Evolutionary conservation across 805 yeast genomes (phyloP).

Genomic region (Candida vaughaniae): DNA sequence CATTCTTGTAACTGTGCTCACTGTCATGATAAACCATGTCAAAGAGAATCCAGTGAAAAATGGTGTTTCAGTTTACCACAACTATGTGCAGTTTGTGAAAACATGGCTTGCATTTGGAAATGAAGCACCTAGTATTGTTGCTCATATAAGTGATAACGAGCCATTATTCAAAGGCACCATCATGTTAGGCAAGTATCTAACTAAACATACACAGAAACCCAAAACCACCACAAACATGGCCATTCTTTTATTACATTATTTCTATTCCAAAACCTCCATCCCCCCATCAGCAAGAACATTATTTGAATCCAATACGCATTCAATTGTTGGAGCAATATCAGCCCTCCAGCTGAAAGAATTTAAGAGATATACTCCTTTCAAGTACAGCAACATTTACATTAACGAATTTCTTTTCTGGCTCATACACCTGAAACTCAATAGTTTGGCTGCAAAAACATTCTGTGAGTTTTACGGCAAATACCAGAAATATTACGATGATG

Average conservation of each 20-base stretch:
- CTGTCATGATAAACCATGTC: constrained; percentile 11
- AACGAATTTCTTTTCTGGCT: constrained; percentile 13
- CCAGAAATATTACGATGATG: constrained; percentile 6
- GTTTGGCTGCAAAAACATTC: constrained; percentile 3
- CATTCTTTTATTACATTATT: background rate
- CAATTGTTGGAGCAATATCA: constrained; percentile 1
- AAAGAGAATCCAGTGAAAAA: background rate
- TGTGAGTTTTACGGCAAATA: constrained; percentile 9
- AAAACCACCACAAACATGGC: background rate
- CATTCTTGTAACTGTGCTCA: constrained; percentile 18
- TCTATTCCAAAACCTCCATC: background rate
- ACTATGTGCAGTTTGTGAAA: constrained; percentile 1
- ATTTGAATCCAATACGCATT: background rate
- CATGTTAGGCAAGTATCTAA: constrained; percentile 8
- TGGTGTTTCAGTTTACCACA: background rate
- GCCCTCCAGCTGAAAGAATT: constrained; percentile 7
- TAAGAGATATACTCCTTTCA: constrained; percentile 7
- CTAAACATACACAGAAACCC: background rate
- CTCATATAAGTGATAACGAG: constrained; percentile 25
- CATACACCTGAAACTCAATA: constrained; percentile 1
- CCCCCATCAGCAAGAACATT: no score
- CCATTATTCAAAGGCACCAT: constrained; percentile 24
- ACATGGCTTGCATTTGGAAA: constrained; percentile 20
- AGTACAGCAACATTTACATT: constrained; percentile 7
- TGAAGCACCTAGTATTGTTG: constrained; percentile 19